phyloP scores from a whole-genome alignment of 441 rosid species.

The Pelargonium citronellum region DNA sequence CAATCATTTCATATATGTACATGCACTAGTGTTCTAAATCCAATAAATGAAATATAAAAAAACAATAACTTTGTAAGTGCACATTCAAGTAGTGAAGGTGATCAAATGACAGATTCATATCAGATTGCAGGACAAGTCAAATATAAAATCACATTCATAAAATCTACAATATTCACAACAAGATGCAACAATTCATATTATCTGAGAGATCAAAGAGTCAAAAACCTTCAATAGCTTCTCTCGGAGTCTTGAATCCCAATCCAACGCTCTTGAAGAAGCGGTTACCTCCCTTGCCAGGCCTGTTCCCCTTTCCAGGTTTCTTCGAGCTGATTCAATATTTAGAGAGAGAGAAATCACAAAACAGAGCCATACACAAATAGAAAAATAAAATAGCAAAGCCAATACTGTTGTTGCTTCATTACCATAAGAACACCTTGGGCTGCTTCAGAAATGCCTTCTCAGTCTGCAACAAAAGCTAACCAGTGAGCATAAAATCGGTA shows the following conservation, averaged over 20 bases:
- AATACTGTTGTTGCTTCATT: neutral
- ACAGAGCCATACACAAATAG: neutral
- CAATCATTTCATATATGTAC: too few relatives aligned
- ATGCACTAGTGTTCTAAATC: too few relatives aligned
- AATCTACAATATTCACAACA: too few relatives aligned
- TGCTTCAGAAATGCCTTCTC: constrained; percentile 39
- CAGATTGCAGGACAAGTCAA: too few relatives aligned
- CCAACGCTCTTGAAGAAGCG: constrained; percentile 23
- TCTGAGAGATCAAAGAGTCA: neutral
- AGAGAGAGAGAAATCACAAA: neutral
- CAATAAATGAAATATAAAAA: too few relatives aligned
- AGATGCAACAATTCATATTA: too few relatives aligned
- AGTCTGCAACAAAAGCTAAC: constrained; percentile 20
- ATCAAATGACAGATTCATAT: too few relatives aligned
- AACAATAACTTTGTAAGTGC: too few relatives aligned
- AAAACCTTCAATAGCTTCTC: constrained; percentile 31
- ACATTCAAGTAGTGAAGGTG: too few relatives aligned
- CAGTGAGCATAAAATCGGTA: neutral
- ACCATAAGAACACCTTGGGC: constrained; percentile 37
- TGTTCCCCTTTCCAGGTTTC: constrained; percentile 68
- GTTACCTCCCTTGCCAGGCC: constrained; percentile 84
- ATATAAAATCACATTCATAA: too few relatives aligned
- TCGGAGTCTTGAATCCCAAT: constrained; percentile 24
- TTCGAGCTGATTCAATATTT: constrained; percentile 38
- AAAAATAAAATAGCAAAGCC: neutral